These are phyloP conservation scores for Pyronema omphalodes DNA, from an alignment of 495 filamentous ascomycete genomes.

Conservation along the genomic window DNA sequence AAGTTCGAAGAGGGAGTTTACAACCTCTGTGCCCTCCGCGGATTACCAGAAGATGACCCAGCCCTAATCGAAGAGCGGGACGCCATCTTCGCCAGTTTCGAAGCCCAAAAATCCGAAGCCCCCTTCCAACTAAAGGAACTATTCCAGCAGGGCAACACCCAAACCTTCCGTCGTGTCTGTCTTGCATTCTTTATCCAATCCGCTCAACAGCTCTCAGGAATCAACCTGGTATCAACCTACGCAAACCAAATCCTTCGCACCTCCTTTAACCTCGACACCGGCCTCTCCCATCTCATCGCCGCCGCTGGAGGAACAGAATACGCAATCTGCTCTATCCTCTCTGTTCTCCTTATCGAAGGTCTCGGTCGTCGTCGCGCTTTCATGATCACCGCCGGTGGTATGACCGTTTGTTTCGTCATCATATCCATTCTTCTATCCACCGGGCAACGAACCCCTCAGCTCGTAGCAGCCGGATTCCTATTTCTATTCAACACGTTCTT, in stretches of 20 bases:
- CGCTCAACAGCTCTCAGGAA: conserved; percentile 61
- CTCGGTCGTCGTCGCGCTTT: conserved; percentile 54
- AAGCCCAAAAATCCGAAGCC: conserved; percentile 25
- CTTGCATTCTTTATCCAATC: conserved; percentile 61
- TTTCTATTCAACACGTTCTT: conserved; percentile 68
- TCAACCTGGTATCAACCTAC: conserved; percentile 63
- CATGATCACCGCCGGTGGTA: conserved; percentile 52
- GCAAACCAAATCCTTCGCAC: conserved; percentile 43
- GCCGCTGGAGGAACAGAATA: conserved; percentile 59
- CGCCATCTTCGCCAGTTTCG: conserved; percentile 51
- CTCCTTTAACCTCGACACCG: conserved; percentile 35
- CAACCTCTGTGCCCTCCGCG: conserved; percentile 43
- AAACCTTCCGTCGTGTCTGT: conserved; percentile 54
- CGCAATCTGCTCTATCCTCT: conserved; percentile 52
- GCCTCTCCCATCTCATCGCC: conserved; percentile 43
- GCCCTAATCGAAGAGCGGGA: conserved; percentile 60
- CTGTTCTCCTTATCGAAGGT: conserved; percentile 50
- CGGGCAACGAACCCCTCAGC: conserved; percentile 21
- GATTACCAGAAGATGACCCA: conserved; percentile 33
- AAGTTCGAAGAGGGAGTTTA: conserved; percentile 45
- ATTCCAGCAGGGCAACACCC: conserved; percentile 52
- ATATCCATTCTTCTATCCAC: conserved; percentile 35
- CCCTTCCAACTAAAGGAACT: conserved; percentile 38
- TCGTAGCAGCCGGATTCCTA: conserved; percentile 38
- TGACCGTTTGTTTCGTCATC: conserved; percentile 49